These are phyloP conservation scores for Trichoderma sp. DNA, from an alignment of 2,329 filamentous ascomycete species.

Conservation along the genomic window DNA sequence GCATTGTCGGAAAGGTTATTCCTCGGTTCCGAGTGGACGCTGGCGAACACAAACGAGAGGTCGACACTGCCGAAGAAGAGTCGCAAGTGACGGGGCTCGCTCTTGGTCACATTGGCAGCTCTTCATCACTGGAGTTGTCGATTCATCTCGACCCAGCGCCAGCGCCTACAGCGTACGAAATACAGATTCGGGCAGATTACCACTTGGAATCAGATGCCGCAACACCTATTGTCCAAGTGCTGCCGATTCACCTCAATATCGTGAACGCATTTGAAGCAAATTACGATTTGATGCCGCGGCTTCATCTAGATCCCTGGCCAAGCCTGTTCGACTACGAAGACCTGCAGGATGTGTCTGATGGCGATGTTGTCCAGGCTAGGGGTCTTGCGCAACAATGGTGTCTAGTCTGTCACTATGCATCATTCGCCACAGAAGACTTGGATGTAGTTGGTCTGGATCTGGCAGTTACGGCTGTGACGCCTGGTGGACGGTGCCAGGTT, in stretches of 20 bases:
- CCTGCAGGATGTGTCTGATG: slow-evolving; percentile 38
- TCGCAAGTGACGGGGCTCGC: slow-evolving; percentile 42
- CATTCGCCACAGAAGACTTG: slow-evolving; percentile 72
- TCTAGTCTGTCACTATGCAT: slow-evolving; percentile 69
- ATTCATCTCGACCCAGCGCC: slow-evolving; percentile 52
- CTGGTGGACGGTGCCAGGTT: slow-evolving; percentile 59
- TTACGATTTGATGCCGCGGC: slow-evolving; percentile 78
- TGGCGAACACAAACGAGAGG: slow-evolving; percentile 34
- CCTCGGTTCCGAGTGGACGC: slow-evolving; percentile 46
- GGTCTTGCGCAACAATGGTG: slow-evolving; percentile 82
- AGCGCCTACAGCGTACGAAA: slow-evolving; percentile 57
- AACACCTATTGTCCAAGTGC: slow-evolving; percentile 74
- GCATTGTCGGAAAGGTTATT: slow-evolving; percentile 59
- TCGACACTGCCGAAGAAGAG: slow-evolving; percentile 41
- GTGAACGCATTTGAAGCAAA: slow-evolving; percentile 87
- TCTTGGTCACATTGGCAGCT: slow-evolving; percentile 49
- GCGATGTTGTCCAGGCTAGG: slow-evolving; percentile 36
- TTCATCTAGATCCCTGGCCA: slow-evolving; percentile 80
- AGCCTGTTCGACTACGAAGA: slow-evolving; percentile 71
- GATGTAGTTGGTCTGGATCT: slow-evolving; percentile 62
- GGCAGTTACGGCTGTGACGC: slow-evolving; percentile 57
- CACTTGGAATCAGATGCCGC: slow-evolving; percentile 74
- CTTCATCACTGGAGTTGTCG: slow-evolving; percentile 42
- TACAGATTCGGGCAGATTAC: slow-evolving; percentile 75
- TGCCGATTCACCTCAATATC: slow-evolving; percentile 67